Evolutionary conservation across 2,329 filamentous ascomycete genomes (phyloP).

Genomic region (Penicillium hordei): DNA sequence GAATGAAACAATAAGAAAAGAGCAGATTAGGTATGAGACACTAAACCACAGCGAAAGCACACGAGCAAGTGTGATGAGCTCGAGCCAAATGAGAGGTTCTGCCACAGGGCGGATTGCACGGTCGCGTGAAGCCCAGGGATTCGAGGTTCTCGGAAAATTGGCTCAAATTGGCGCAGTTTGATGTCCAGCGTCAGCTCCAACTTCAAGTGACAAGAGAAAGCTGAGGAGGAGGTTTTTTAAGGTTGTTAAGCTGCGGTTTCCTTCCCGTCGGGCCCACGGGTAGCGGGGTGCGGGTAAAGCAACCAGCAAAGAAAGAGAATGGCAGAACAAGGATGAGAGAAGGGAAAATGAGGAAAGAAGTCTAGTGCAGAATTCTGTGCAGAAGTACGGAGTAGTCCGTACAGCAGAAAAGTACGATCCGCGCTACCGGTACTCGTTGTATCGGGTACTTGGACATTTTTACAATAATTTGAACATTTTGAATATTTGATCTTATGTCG

Average conservation of each 20-base stretch:
- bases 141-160: not conserved
- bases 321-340: conserved; percentile 1
- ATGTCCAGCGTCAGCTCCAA: not conserved
- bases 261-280: not conserved
- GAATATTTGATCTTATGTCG: not conserved
- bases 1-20: not conserved
- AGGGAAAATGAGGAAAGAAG: conserved; percentile 3
- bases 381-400: conserved; percentile 1
- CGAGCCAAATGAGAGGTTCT: not conserved
- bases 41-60: not conserved
- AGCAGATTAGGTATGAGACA: not conserved
- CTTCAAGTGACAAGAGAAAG: not conserved
- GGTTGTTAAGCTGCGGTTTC: not conserved
- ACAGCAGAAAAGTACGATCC: conserved; percentile 1
- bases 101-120: not conserved
- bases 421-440: not conserved
- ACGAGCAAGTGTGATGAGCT: not conserved
- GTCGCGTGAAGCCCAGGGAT: conserved; percentile 1
- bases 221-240: not conserved
- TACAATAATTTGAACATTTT: no score
- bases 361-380: not conserved
- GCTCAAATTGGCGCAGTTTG: no score
- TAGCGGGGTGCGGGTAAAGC: not conserved
- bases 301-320: not conserved
- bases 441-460: not conserved